Base-by-base conservation (phyloP, 768 basidiomycete species). In the Hygrophoropsis aurantiaca region DNA sequence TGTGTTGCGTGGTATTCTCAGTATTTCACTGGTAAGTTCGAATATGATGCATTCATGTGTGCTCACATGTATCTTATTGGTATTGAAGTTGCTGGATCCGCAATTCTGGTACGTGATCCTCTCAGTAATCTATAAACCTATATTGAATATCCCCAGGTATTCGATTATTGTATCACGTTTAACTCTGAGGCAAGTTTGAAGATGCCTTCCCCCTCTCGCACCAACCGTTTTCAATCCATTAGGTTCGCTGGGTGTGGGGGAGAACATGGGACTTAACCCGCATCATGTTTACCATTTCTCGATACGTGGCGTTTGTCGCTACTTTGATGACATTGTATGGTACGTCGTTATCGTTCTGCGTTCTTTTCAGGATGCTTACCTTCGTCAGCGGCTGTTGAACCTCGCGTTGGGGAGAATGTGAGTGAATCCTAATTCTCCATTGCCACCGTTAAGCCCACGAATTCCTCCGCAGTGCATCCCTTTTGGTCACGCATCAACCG, bases 161-260 rank as follows among this genome's bases (percentile, higher is more conserved):
- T 42, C 8, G 50, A 51, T 37, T 51, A 43, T 19, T 42, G n/a
- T 6, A 49, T 51, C 23, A 51, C 50, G 2, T 36, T 51, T 23
- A 26, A 49, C 16, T 40, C 45, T 25, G 50, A 51, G 40, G 50
- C 49, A 11, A 30, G 27, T 30, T 25, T 21, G 3, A 11, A 11
- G 16, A 23, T n/a, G 15, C 13, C 25, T 11, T 19, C 10, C 23
- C 13, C 4, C 3, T 19, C 23, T 26, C 16, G 16, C 11, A 18
- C 15, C 15, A 18, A 35, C 26, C 26, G 8, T 23, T 46, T 15
- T 6, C 24, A 27, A 11, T 27, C 6, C 35, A n/a, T 11, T 18
- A 59, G 58, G 56, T 23, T 19, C 45, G 30, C n/a, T 59, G 50
- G 50, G 41, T 61, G 2, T 61, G 56, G 58, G 37, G 40, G 3